These are phyloP conservation scores for Uncinocarpus reesii DNA, from an alignment of 2,329 filamentous ascomycete genomes.

Conservation along the genomic window DNA sequence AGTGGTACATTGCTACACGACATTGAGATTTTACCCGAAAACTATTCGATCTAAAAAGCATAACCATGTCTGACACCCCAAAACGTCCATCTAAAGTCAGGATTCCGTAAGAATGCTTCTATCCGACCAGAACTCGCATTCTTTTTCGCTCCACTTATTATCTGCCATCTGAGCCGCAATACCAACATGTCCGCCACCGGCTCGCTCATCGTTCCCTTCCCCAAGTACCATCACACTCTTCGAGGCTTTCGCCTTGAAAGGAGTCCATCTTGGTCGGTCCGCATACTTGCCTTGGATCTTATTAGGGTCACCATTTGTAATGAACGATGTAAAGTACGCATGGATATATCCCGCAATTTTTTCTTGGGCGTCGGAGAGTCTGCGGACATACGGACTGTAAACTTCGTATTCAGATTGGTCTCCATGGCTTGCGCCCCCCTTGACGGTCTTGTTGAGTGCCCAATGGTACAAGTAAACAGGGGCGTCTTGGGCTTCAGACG, in stretches of 20 bases:
- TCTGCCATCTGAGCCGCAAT: conserved; percentile 33
- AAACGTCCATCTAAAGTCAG: background rate
- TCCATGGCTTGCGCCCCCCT: conserved; percentile 40
- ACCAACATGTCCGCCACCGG: conserved; percentile 33
- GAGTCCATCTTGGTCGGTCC: conserved; percentile 30
- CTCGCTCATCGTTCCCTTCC: conserved; percentile 41
- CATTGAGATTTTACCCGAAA: too few relatives aligned
- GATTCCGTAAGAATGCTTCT: conserved; percentile 17
- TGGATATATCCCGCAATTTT: conserved; percentile 37
- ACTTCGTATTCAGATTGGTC: conserved; percentile 43
- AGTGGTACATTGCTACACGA: too few relatives aligned
- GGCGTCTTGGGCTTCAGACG: conserved; percentile 23
- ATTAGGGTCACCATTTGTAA: conserved; percentile 40
- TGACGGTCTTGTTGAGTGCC: conserved; percentile 39
- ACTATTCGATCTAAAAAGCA: too few relatives aligned
- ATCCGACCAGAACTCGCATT: conserved; percentile 41
- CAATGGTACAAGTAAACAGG: conserved; percentile 46
- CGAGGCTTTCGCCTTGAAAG: conserved; percentile 23
- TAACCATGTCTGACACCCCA: too few relatives aligned
- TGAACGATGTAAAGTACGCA: conserved; percentile 43
- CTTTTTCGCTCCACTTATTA: conserved; percentile 35
- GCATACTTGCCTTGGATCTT: conserved; percentile 22
- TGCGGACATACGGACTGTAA: conserved; percentile 29
- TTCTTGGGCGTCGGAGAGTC: conserved; percentile 33
- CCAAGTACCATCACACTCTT: conserved; percentile 38